Evolutionary conservation across 192 early-diverging fungal species (phyloP).

Genomic region (Allomyces javanicus): DNA sequence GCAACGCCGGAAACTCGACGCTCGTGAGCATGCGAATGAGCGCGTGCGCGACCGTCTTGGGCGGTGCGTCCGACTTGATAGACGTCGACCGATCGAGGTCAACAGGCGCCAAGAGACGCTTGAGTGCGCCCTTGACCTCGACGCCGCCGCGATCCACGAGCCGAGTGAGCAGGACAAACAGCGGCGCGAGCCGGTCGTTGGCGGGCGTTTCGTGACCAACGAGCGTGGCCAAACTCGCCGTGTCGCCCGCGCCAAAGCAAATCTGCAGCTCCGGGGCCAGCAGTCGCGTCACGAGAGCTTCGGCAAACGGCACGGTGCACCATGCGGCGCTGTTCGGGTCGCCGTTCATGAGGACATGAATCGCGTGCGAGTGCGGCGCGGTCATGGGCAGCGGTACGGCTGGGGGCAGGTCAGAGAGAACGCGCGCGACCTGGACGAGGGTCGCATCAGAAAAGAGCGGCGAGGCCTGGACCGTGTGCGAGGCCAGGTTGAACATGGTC

Average conservation of each 20-base stretch:
- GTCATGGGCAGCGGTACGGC: slow-evolving; percentile 28
- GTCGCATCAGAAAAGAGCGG: too few relatives aligned
- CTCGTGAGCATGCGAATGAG: slow-evolving; percentile 53
- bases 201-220: too few relatives aligned
- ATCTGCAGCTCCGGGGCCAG: not conserved
- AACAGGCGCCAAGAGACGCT: not conserved
- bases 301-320: slow-evolving; percentile 2
- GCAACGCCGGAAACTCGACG: slow-evolving; percentile 30
- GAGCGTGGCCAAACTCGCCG: not conserved
- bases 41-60: slow-evolving; percentile 3
- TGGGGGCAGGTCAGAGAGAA: slow-evolving; percentile 16
- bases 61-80: slow-evolving; percentile 1
- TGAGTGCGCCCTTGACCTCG: too few relatives aligned
- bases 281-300: not conserved
- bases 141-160: too few relatives aligned
- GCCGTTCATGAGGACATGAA: slow-evolving; percentile 47
- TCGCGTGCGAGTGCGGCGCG: slow-evolving; percentile 53
- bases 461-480: not conserved
- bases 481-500: not conserved
- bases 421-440: too few relatives aligned
- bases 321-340: too few relatives aligned
- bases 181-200: too few relatives aligned
- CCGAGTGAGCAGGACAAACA: too few relatives aligned
- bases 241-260: slow-evolving; percentile 15
- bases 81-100: not conserved